A percentile compares a stretch with the other conserved stretches of the same genome.
Evolutionary conservation across 225 moss, liverwort and hornwort genomes (phyloP).

Genomic region (Physcomitrellopsis africana): DNA sequence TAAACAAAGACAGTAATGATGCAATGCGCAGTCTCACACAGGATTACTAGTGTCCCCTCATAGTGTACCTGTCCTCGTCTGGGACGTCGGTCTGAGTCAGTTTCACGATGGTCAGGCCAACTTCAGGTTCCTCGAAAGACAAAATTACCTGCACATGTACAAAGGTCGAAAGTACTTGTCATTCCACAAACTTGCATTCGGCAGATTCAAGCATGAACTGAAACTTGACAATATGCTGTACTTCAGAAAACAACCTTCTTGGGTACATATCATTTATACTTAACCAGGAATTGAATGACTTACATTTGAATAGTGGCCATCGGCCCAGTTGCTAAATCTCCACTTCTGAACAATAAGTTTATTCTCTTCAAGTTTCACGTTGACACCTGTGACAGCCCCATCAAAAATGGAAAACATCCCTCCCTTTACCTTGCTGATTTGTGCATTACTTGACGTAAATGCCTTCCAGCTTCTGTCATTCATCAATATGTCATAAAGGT

Average conservation of each 20-base stretch:
- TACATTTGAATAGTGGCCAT: conserved; percentile 68
- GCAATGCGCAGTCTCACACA: background rate
- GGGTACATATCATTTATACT: too few relatives aligned
- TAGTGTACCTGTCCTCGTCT: conserved; percentile 65
- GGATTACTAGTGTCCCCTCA: background rate
- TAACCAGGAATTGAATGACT: conserved; percentile 14
- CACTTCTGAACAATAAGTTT: conserved; percentile 69
- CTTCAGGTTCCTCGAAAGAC: conserved; percentile 62
- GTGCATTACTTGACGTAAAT: conserved; percentile 63
- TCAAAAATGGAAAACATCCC: conserved; percentile 65
- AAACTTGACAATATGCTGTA: too few relatives aligned
- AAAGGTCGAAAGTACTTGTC: too few relatives aligned
- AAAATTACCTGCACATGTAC: conserved; percentile 52
- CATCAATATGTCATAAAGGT: conserved; percentile 58
- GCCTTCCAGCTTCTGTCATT: conserved; percentile 73
- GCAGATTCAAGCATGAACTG: too few relatives aligned
- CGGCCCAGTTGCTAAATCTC: conserved; percentile 70
- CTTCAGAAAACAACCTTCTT: too few relatives aligned
- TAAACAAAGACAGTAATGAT: too few relatives aligned
- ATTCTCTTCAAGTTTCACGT: conserved; percentile 59
- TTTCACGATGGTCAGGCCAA: conserved; percentile 61
- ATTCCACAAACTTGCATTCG: too few relatives aligned
- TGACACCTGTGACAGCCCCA: conserved; percentile 64
- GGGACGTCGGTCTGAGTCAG: conserved; percentile 68
- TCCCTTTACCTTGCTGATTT: conserved; percentile 61